These are phyloP conservation scores for Ceratocystis smalleyi DNA, from an alignment of 2,329 filamentous ascomycete genomes.

Conservation along the genomic window DNA sequence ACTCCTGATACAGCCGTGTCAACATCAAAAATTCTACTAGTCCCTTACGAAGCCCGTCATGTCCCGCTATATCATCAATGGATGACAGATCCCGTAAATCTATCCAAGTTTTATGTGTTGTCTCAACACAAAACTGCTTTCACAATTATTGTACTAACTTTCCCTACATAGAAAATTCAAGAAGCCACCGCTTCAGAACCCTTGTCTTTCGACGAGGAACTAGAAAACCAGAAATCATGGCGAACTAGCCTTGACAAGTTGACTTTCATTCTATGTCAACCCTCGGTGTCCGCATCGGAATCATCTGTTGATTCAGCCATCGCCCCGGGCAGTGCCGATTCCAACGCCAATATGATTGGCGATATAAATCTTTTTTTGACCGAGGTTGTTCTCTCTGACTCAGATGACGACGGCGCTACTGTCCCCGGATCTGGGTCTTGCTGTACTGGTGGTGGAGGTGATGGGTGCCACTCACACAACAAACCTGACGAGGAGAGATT, in stretches of 20 bases:
- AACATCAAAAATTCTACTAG: conserved; percentile 52
- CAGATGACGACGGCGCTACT: conserved; percentile 28
- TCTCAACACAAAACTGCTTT: not conserved
- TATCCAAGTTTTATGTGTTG: not conserved
- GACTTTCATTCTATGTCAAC: conserved; percentile 71
- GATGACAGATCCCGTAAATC: conserved; percentile 65
- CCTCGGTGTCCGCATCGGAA: not conserved
- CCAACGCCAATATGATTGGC: conserved; percentile 45
- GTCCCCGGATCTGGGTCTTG: conserved; percentile 5
- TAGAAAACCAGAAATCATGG: conserved; percentile 83
- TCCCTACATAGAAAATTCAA: conserved; percentile 45
- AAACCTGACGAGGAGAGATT: conserved; percentile 17
- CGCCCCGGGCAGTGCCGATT: conserved; percentile 33
- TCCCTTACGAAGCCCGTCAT: conserved; percentile 71
- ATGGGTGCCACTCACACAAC: conserved; percentile 13
- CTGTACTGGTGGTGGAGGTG: conserved; percentile 21
- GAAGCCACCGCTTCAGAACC: conserved; percentile 77
- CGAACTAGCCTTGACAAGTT: conserved; percentile 68
- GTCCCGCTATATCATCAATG: conserved; percentile 72
- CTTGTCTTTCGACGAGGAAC: conserved; percentile 65
- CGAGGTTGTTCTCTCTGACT: conserved; percentile 23
- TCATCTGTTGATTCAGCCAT: not conserved
- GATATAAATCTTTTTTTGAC: conserved; percentile 73
- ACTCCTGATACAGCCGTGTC: conserved; percentile 40
- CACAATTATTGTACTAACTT: conserved; percentile 1